Evolutionary conservation across 2,329 filamentous ascomycete genomes (phyloP), one percentile per base, ranked within the genome.

Genomic region (Dactylellina parvicollis): DNA sequence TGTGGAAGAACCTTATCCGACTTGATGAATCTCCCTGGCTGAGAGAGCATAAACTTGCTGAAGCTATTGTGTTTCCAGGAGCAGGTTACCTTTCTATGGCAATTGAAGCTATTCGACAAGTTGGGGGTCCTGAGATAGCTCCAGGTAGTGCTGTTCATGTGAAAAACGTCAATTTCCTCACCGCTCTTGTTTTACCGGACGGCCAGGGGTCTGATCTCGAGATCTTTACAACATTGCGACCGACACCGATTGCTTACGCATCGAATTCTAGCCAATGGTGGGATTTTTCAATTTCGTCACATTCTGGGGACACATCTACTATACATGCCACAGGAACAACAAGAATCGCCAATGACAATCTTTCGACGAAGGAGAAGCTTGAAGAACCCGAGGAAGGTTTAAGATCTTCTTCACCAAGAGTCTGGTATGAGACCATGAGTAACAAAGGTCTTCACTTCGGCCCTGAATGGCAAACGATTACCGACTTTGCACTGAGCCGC

Each of bases 21-120:
- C 61, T 81, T 0, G 77, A 78, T 0, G 79, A 84, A 26, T 66
- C 81, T 0, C 80, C 82, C 0, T 86, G 85, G 85, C 59, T 85
- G 1, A 73, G 75, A 0, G 82, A 84, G 46, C 83, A 86, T 46
- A 54, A 77, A 18, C 70, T 86, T 0, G 77, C 80, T 1, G 77
- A 77, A 0, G 76, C 81, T 4, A 75, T 82, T 1, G 76, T 85
- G 0, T 83, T 83, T 40, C 84, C 84, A 0, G 80, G 75, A 1
- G 81, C 83, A 0, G 83, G 79, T 0, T 84, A 82, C 64, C 59
- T 84, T 0, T 77, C 80, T 5, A 83, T 84, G 79, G 81, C 80
- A 1, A 80, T 81, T 0, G 83, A 84, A 73, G 83, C 83, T 2
- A n/a, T 60, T 9, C 28, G 64, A 12, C 64, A 69, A 26, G 40